Evolutionary conservation across 2,329 filamentous ascomycete species (phyloP).

Genomic region (Colletotrichum australisinense): DNA sequence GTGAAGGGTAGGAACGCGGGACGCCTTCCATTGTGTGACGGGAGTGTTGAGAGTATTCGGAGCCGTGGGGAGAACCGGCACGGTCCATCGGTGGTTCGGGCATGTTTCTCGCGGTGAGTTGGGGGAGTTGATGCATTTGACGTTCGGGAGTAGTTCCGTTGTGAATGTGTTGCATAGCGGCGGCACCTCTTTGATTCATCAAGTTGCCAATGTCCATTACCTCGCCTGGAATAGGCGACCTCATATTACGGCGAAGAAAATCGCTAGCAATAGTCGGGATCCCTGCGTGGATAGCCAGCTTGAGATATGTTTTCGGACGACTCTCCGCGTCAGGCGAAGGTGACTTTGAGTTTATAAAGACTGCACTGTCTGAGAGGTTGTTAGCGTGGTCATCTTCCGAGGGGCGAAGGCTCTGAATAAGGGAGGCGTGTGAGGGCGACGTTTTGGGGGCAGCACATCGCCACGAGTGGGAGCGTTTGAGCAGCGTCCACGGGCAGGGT

Average conservation of each 20-base stretch:
- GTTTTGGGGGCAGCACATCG: slow-evolving; percentile 17
- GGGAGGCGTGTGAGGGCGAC: neutral
- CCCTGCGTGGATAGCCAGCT: slow-evolving; percentile 33
- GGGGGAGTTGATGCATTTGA: slow-evolving; percentile 40
- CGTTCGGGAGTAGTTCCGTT: slow-evolving; percentile 41
- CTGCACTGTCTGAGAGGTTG: slow-evolving; percentile 20
- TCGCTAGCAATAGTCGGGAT: slow-evolving; percentile 19
- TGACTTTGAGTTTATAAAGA: slow-evolving; percentile 31
- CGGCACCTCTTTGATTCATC: slow-evolving; percentile 60
- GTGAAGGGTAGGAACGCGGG: slow-evolving; percentile 64
- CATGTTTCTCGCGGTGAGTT: slow-evolving; percentile 40
- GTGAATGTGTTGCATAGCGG: slow-evolving; percentile 41
- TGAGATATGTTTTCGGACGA: slow-evolving; percentile 19
- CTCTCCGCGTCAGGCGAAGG: slow-evolving; percentile 32
- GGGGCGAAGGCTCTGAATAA: slow-evolving; percentile 16
- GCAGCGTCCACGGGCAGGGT: slow-evolving; percentile 19
- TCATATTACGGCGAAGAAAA: slow-evolving; percentile 46
- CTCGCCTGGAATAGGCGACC: slow-evolving; percentile 57
- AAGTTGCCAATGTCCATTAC: slow-evolving; percentile 66
- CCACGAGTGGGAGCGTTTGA: slow-evolving; percentile 32
- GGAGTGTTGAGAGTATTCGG: slow-evolving; percentile 69
- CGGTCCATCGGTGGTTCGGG: slow-evolving; percentile 57
- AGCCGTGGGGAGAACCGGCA: slow-evolving; percentile 68
- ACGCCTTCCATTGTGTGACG: slow-evolving; percentile 56
- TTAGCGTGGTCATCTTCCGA: slow-evolving; percentile 14